Evolutionary conservation across 805 yeast species (phyloP).

Genomic region (Starmerella davenportii): DNA sequence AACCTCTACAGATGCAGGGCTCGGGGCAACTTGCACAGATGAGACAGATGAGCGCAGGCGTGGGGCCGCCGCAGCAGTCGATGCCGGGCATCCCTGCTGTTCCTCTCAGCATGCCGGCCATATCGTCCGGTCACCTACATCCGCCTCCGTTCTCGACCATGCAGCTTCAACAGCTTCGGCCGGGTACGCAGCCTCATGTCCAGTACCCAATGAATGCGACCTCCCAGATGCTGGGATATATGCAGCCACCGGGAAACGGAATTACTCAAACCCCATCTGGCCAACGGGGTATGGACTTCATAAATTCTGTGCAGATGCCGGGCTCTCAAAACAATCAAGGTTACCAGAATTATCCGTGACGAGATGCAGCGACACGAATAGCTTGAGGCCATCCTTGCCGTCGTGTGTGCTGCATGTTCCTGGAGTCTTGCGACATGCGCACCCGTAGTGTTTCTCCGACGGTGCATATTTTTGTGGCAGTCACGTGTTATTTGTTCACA

Average conservation of each 20-base stretch:
- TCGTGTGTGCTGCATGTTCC: no score
- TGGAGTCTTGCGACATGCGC: no score
- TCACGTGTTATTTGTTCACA: not conserved
- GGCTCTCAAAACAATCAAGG: no score
- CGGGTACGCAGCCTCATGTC: constrained; percentile 3
- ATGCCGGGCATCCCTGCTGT: no score
- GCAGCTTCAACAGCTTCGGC: constrained; percentile 6
- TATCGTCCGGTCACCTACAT: not conserved
- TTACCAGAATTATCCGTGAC: no score
- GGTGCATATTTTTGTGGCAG: not conserved
- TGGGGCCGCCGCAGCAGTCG: no score
- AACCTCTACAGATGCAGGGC: not conserved
- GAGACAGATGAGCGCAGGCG: not conserved
- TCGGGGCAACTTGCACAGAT: not conserved
- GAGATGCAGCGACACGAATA: no score
- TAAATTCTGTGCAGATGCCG: constrained; percentile 10
- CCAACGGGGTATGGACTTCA: constrained; percentile 11
- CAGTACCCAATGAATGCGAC: not conserved
- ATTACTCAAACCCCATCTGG: not conserved
- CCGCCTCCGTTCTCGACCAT: not conserved
- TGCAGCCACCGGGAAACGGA: not conserved
- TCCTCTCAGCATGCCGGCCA: not conserved
- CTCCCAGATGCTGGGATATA: not conserved
- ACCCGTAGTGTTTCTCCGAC: no score
- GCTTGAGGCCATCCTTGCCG: no score